Base-by-base conservation (phyloP, 2,329 filamentous ascomycete genomes). In the Diaporthe vexans region DNA sequence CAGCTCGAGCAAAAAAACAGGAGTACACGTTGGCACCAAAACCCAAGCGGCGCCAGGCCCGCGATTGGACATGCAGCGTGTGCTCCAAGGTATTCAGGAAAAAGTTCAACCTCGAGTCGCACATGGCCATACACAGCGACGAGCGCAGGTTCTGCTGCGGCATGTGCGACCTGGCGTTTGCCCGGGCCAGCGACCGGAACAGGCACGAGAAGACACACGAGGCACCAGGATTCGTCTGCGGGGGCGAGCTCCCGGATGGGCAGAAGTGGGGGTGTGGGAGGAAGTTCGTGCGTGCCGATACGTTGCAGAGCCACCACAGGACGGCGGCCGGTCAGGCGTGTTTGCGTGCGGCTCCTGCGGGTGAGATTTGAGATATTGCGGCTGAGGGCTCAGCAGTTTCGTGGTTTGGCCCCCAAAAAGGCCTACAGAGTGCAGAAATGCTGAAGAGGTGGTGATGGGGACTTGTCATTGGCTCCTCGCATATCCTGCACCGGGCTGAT, bases 161-260 rank as follows among this genome's bases (percentile, higher is more conserved):
- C 35, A 26, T 17, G 10, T 72, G 71, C 24, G 19, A 26, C 5
- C 2, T n/a, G 2, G 21, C 46, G 9, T 72, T 72, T 48, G 29
- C 33, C n/a, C 24, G 70, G 29, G n/a, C 11, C 1, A 72, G 37
- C 52, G 70, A 72, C 57, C 33, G 46, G 7, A 63, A 19, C 17
- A 46, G 71, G 8, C 71, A 82, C 3, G 82, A 85, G 72, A 81
- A 69, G 35, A 83, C 82, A 1, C 59, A 72, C 13, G 17, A 21
- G 21, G 56, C 13, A 10, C 57, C 40, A 40, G 21, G 37, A 19
- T 40, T 48, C 17, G 26, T 43, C 26, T 71, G 69, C 7, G 56
- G 40, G 10, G 59, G 40, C 3, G 21, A 40, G 2, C 33, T 59
- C 11, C 21, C 33, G 33, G 57, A 40, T 19, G 59, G 59, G 43